Evolutionary conservation across 2,329 filamentous ascomycete species (phyloP), one percentile per base, ranked within the genome.

Genomic region (Alternaria infectoria): DNA sequence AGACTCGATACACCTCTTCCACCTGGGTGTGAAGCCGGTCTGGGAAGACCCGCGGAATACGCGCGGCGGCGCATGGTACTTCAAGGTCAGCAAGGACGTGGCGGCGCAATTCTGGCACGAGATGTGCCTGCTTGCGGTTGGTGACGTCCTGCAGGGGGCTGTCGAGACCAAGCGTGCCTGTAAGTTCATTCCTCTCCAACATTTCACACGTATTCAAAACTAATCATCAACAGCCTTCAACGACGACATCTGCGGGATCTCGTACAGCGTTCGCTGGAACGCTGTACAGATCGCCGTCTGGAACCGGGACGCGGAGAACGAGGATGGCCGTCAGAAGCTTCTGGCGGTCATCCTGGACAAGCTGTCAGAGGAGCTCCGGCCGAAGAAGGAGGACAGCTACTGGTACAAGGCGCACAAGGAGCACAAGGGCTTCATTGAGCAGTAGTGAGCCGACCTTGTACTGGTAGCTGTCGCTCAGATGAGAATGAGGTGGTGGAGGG

Each of bases 371-470:
- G 91, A 96, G 76, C 82, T 97, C 69, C 85, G 85, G 62, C 93
- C 93, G 43, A 91, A 91, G 82, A 81, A 84, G 36, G 70, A 74
- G 60, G 82, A 82, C 43, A 83, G 88, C 78, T 93, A 92, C 82
- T 90, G 88, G 80, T 97, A 97, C 84, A 96, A 96, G 84, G 92
- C 90, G 80, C 95, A 98, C 83, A 88, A 89, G 46, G 93, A 97
- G 78, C 93, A 97, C 81, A 89, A 90, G 60, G 92, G 92, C 13
- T 97, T 93, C 83, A 70, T 77, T 46, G 71, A 71, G 49, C 65
- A 69, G 61, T 62, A 72, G 65, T 57, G 49, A 54, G 58, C 28
- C n/a, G 15, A 26, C 23, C 17, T 44, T 51, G 56, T 36, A 13
- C 25, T 40, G 10, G 45, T 45, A 28, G 43, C 49, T 54, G 54